Percentiles rank a stretch among this genome's conserved stretches.
These are phyloP conservation scores for Sporothrix luriei DNA, from an alignment of 2,329 filamentous ascomycete species.

Conservation along the genomic window DNA sequence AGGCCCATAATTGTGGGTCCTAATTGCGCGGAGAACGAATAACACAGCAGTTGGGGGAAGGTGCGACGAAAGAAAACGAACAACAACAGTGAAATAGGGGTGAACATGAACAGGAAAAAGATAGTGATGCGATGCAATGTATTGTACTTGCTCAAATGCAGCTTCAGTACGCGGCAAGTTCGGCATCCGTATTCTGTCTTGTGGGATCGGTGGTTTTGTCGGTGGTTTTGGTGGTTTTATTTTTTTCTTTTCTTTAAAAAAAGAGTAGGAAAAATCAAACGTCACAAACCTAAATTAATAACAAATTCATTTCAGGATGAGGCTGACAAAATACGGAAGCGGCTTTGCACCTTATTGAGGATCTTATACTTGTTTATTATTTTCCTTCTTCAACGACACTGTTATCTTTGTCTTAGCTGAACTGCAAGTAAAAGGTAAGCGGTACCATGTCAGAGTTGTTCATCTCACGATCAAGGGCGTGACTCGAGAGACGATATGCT, in stretches of 20 bases:
- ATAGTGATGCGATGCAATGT: neutral
- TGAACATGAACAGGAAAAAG: neutral
- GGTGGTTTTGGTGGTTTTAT: neutral
- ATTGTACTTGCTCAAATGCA: neutral
- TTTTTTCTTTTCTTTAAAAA: neutral
- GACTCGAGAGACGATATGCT: neutral
- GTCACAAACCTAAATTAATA: no score
- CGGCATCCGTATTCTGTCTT: no score
- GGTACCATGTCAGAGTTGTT: neutral
- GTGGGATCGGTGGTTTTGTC: no score
- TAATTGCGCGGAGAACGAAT: neutral
- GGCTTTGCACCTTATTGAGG: neutral
- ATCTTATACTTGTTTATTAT: neutral
- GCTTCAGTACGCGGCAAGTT: neutral
- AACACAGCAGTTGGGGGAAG: conserved; percentile 8
- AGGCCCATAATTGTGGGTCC: conserved; percentile 12
- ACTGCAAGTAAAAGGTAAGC: neutral
- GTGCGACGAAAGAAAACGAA: neutral
- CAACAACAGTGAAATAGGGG: neutral
- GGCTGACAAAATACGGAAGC: neutral
- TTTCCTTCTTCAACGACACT: neutral
- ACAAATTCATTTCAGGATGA: neutral
- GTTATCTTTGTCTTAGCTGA: conserved; percentile 12
- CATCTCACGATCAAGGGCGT: neutral
- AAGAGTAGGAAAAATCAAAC: neutral